Conservation (phyloP, 805 yeast genomes). For the Candida anglica region DNA sequence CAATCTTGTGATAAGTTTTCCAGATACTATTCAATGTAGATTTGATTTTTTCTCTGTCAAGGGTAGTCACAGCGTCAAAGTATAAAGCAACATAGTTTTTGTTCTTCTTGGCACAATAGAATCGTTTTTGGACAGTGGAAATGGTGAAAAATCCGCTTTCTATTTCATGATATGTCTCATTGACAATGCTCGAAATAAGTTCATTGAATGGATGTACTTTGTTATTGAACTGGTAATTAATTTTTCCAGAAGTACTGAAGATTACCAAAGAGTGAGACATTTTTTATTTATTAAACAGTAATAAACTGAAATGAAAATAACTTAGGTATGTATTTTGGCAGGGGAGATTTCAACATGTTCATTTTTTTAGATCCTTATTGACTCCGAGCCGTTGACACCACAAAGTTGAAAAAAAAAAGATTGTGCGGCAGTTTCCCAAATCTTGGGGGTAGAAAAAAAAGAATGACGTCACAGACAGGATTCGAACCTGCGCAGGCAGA, state of each 20-base stretch:
- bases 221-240: constrained; percentile 32
- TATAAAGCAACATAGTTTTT: constrained; percentile 33
- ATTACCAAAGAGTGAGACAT: constrained; percentile 41
- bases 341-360: too few relatives aligned
- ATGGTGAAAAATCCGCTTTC: constrained; percentile 30
- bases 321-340: too few relatives aligned
- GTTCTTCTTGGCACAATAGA: constrained; percentile 23
- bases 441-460: too few relatives aligned
- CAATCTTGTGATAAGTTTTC: constrained; percentile 26
- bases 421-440: too few relatives aligned
- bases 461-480: constrained; percentile 95
- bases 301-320: too few relatives aligned
- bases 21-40: constrained; percentile 26
- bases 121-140: constrained; percentile 28
- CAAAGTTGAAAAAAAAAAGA: too few relatives aligned
- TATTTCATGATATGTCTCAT: constrained; percentile 29
- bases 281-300: too few relatives aligned
- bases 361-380: too few relatives aligned
- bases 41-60: constrained; percentile 35
- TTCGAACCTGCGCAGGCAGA: constrained; percentile 92
- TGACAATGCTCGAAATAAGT: constrained; percentile 28
- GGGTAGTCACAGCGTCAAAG: constrained; percentile 34
- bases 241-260: constrained; percentile 31
- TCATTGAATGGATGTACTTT: constrained; percentile 38
- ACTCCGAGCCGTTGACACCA: too few relatives aligned